Percentiles rank a stretch among this genome's conserved stretches.
Conservation (phyloP, 1,139 yeast genomes). For the Yamadazyma pseudoaaseri region DNA sequence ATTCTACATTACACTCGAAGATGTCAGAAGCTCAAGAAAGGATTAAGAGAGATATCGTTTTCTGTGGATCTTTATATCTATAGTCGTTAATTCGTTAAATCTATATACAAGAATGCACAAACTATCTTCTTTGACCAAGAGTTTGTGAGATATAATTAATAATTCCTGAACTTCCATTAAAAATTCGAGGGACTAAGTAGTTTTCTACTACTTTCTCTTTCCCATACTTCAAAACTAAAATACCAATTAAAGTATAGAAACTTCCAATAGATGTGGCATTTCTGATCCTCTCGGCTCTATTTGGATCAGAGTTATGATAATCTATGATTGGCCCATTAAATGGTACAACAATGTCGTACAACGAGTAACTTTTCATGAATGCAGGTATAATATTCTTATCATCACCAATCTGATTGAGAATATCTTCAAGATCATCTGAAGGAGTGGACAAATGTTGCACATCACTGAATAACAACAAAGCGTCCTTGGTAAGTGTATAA, state of each 20-base stretch:
- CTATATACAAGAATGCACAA: conserved; percentile 6
- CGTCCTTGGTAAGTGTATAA: conserved; percentile 12
- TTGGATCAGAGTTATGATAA: conserved; percentile 8
- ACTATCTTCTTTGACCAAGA: background rate
- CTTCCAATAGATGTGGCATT: conserved; percentile 33
- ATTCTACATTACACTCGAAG: conserved; percentile 79
- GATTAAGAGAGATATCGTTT: conserved; percentile 94
- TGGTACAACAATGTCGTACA: conserved; percentile 30
- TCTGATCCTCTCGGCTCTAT: conserved; percentile 16
- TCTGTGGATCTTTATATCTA: conserved; percentile 91
- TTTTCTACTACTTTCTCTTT: conserved; percentile 21
- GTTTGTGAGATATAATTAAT: conserved; percentile 15
- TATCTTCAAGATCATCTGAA: conserved; percentile 24
- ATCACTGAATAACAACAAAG: conserved; percentile 22
- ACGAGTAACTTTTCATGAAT: conserved; percentile 33
- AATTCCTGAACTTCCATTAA: conserved; percentile 30
- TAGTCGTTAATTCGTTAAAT: conserved; percentile 22
- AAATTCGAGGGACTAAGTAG: conserved; percentile 27
- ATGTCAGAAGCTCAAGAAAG: conserved; percentile 92
- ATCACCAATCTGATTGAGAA: conserved; percentile 16
- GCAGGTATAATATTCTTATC: conserved; percentile 22
- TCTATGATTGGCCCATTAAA: conserved; percentile 9
- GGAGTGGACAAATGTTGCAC: conserved; percentile 27
- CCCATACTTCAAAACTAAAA: conserved; percentile 31
- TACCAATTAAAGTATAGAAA: conserved; percentile 41